phyloP scores from a whole-genome alignment of 176 grass and related monocot genomes.

The Themeda triandra region DNA sequence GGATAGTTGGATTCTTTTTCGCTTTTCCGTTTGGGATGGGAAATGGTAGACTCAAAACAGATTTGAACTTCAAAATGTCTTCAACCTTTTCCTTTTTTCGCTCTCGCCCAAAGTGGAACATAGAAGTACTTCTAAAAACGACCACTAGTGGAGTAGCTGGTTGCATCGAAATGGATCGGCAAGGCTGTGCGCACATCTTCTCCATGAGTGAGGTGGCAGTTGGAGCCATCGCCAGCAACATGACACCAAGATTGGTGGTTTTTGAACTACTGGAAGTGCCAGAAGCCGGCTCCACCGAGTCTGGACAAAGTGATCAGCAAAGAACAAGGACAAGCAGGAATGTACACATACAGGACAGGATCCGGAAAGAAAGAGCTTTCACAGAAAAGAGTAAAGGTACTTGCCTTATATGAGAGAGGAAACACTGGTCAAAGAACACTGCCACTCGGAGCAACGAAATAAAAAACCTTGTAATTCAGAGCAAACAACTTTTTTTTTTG shows the following conservation, averaged over 20 bases:
- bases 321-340: background rate
- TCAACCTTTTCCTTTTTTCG: background rate
- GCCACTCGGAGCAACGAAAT: background rate
- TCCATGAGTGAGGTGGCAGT: background rate
- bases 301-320: background rate
- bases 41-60: background rate
- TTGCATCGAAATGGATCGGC: background rate
- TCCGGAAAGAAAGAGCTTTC: background rate
- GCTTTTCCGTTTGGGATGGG: background rate
- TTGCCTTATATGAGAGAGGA: background rate
- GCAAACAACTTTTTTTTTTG: background rate
- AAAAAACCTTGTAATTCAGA: background rate
- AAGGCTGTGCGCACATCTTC: background rate
- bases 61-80: conserved; percentile 19
- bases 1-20: background rate
- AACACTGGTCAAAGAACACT: too few relatives aligned
- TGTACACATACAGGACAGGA: background rate
- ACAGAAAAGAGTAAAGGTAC: background rate
- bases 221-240: background rate
- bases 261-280: background rate
- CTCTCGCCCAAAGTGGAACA: background rate
- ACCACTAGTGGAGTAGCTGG: too few relatives aligned
- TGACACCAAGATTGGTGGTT: background rate
- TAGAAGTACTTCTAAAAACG: too few relatives aligned
- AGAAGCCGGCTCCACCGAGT: background rate